A percentile compares a stretch with the other conserved stretches of the same genome.
phyloP scores from a whole-genome alignment of 176 grass and related monocot genomes.

The Tuctoria greenei region DNA sequence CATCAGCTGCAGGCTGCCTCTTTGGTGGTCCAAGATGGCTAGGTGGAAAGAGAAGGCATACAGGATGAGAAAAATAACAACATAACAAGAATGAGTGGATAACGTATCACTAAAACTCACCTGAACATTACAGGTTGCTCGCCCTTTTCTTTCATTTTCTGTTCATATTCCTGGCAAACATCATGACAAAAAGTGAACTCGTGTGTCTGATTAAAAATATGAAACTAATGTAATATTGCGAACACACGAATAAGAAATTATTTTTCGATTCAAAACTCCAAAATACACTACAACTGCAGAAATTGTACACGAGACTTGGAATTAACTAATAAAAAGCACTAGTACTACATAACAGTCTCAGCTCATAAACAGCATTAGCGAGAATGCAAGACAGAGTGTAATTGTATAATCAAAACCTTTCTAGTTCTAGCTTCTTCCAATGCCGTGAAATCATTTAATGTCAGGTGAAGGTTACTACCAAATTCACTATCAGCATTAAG shows the following conservation, averaged over 20 bases:
- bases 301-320: neutral
- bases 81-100: constrained; percentile 34
- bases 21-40: constrained; percentile 90
- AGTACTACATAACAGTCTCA: neutral
- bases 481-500: neutral
- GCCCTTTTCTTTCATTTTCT: constrained; percentile 96
- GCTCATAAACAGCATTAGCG: neutral
- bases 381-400: constrained; percentile 10
- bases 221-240: too few relatives aligned
- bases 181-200: constrained; percentile 17
- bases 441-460: neutral
- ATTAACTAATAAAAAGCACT: neutral
- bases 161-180: constrained; percentile 85
- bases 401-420: neutral
- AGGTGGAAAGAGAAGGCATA: constrained; percentile 26
- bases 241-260: constrained; percentile 8
- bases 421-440: neutral
- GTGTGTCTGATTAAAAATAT: neutral
- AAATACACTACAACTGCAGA: constrained; percentile 12
- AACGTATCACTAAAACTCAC: constrained; percentile 45
- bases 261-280: constrained; percentile 29
- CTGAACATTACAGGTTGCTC: constrained; percentile 96
- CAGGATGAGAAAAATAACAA: constrained; percentile 14
- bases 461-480: neutral
- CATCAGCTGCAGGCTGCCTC: constrained; percentile 67